phyloP scores from a whole-genome alignment of 345 rosid genomes.

The Brassica juncea region DNA sequence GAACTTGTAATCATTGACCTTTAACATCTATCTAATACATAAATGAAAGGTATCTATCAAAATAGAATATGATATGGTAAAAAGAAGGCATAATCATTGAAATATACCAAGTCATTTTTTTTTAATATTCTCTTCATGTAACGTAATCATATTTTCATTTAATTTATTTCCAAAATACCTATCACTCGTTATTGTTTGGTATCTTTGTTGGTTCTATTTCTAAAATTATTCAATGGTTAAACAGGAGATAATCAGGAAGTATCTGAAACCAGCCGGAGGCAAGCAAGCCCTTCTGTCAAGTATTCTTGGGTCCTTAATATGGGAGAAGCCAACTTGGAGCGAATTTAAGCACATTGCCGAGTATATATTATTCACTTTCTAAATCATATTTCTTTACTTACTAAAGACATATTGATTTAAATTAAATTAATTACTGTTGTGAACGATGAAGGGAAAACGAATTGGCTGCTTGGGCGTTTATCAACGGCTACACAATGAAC shows the following conservation, averaged over 20 bases:
- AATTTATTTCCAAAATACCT: neutral
- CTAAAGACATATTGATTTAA: neutral
- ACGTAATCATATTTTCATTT: neutral
- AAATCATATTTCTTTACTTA: neutral
- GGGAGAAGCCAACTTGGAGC: constrained; percentile 72
- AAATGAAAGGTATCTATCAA: too few relatives aligned
- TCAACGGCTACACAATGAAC: constrained; percentile 87
- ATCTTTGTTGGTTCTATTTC: neutral
- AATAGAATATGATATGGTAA: too few relatives aligned
- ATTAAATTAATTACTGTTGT: neutral
- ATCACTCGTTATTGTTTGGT: neutral
- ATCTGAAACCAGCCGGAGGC: constrained; percentile 52
- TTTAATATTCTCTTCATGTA: too few relatives aligned
- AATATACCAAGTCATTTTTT: too few relatives aligned
- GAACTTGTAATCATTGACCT: too few relatives aligned
- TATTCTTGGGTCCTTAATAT: constrained; percentile 70
- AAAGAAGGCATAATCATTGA: too few relatives aligned
- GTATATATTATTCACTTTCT: constrained; percentile 38
- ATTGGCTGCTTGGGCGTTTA: constrained; percentile 91
- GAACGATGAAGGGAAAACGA: constrained; percentile 67
- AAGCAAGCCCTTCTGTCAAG: constrained; percentile 74
- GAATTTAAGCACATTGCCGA: constrained; percentile 77
- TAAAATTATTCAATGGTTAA: constrained; percentile 17
- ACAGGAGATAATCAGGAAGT: constrained; percentile 73
- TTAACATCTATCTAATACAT: too few relatives aligned